phyloP scores from a whole-genome alignment of 2,329 filamentous ascomycete species.

The Ceratocystis albifundus region DNA sequence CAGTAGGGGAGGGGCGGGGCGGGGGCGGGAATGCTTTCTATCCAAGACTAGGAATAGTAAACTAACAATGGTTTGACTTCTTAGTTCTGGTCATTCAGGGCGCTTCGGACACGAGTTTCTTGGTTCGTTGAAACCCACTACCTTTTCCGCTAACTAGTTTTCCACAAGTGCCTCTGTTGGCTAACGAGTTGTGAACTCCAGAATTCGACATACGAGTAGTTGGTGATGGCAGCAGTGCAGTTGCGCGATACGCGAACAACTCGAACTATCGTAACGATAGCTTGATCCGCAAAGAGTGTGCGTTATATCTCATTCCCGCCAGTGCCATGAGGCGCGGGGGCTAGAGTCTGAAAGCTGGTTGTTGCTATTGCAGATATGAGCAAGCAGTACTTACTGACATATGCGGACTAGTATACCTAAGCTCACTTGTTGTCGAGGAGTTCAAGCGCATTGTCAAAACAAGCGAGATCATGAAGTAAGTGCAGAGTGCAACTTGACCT shows the following conservation, averaged over 20 bases:
- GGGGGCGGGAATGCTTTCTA: no score
- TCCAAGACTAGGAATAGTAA: no score
- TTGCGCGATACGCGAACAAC: conserved; percentile 96
- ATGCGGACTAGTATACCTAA: conserved; percentile 70
- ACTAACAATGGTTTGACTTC: not conserved
- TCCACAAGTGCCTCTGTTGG: conserved; percentile 15
- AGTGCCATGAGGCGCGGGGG: not conserved
- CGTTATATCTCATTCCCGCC: conserved; percentile 30
- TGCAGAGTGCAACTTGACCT: not conserved
- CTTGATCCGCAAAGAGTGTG: conserved; percentile 98
- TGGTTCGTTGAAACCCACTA: conserved; percentile 42
- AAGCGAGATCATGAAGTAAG: conserved; percentile 92
- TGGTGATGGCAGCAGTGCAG: conserved; percentile 83
- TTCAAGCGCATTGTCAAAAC: conserved; percentile 96
- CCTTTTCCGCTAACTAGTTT: not conserved
- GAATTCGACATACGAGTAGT: conserved; percentile 94
- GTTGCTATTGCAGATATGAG: not conserved
- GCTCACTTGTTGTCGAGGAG: conserved; percentile 76
- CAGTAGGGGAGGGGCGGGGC: no score
- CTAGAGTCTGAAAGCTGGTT: no score
- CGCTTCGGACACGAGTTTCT: conserved; percentile 97
- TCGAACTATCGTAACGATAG: conserved; percentile 99
- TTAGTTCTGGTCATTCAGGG: conserved; percentile 90
- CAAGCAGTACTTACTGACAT: conserved; percentile 1
- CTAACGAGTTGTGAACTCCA: conserved; percentile 31